phyloP scores from a whole-genome alignment of 2,329 filamentous ascomycete species.

The Colletotrichum plurivorum region DNA sequence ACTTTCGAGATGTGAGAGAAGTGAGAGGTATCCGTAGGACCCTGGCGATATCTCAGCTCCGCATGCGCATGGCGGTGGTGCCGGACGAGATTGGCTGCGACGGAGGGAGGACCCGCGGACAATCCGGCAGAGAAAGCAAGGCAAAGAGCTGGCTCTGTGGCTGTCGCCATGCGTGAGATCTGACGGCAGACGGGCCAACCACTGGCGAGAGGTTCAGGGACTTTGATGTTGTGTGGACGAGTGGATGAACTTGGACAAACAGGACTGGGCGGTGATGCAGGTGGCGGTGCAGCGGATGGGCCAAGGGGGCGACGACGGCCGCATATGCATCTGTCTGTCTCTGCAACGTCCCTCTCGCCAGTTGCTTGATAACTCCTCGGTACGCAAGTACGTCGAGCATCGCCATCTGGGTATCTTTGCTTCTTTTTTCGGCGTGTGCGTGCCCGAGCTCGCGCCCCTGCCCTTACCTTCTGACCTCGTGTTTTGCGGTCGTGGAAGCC shows the following conservation, averaged over 20 bases:
- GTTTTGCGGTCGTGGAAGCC: slow-evolving; percentile 8
- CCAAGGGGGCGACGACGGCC: neutral
- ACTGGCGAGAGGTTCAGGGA: no score
- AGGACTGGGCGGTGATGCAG: slow-evolving; percentile 36
- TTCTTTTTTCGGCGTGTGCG: neutral
- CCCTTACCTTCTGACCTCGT: slow-evolving; percentile 5
- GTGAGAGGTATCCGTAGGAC: neutral
- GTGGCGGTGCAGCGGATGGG: slow-evolving; percentile 35
- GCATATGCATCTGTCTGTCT: slow-evolving; percentile 17
- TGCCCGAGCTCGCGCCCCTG: slow-evolving; percentile 19
- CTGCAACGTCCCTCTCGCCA: neutral
- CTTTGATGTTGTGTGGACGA: no score
- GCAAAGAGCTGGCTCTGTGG: slow-evolving; percentile 3
- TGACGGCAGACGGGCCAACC: neutral
- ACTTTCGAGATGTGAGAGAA: no score
- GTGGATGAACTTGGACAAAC: slow-evolving; percentile 1
- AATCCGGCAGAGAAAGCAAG: slow-evolving; percentile 20
- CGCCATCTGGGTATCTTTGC: neutral
- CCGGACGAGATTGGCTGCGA: slow-evolving; percentile 22
- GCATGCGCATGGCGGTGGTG: neutral
- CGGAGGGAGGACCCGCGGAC: slow-evolving; percentile 18
- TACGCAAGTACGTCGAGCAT: neutral
- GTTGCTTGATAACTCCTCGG: neutral
- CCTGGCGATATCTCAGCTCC: slow-evolving; percentile 1
- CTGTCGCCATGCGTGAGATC: slow-evolving; percentile 9